phyloP scores from a whole-genome alignment of 1,284 basidiomycete genomes.

The Hortiboletus rubellus region DNA sequence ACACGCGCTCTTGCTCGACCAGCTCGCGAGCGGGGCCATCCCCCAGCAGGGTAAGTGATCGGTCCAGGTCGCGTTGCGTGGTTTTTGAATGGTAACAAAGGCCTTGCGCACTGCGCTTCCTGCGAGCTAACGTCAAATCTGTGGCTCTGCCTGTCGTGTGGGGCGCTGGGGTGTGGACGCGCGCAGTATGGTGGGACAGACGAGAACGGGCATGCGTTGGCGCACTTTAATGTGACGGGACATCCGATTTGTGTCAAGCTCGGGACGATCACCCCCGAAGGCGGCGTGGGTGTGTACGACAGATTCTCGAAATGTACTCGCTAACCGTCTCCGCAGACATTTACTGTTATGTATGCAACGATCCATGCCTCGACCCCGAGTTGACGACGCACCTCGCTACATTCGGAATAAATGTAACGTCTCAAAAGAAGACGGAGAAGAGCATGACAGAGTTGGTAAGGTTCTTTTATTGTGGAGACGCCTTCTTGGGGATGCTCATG shows the following conservation, averaged over 20 bases:
- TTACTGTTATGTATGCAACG: conserved; percentile 94
- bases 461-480: no score
- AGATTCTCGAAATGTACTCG: not conserved
- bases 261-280: conserved; percentile 96
- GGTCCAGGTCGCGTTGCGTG: not conserved
- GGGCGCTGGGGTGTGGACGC: conserved; percentile 92
- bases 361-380: conserved; percentile 81
- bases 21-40: conserved; percentile 55
- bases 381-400: conserved; percentile 80
- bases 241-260: conserved; percentile 93
- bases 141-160: conserved; percentile 95
- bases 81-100: conserved; percentile 39
- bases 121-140: conserved; percentile 88
- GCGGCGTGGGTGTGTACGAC: conserved; percentile 67
- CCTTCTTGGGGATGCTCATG: no score
- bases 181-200: conserved; percentile 83
- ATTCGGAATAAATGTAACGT: no score
- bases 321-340: conserved; percentile 58
- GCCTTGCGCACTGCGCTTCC: conserved; percentile 71
- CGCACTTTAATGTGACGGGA: conserved; percentile 74
- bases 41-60: conserved; percentile 45
- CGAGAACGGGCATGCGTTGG: conserved; percentile 90
- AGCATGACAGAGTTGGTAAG: no score
- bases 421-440: no score
- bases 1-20: conserved; percentile 81